Evolutionary conservation across 2,329 filamentous ascomycete genomes (phyloP), one percentile per base, ranked within the genome.

Genomic region (Diaporthe citriasiana): DNA sequence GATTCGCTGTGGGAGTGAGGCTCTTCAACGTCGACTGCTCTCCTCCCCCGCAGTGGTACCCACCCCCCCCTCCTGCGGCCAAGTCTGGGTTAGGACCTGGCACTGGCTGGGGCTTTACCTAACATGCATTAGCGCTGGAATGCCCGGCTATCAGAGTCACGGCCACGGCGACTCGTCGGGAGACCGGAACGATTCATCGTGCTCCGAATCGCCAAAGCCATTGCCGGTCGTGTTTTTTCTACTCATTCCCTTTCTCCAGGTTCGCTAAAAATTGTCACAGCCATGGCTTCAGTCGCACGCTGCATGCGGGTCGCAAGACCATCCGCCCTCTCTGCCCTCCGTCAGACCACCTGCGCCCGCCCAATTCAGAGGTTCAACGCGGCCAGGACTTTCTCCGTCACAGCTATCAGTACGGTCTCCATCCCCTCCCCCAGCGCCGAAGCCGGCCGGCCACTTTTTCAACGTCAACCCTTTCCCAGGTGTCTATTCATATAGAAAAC

Each of bases 221-320:
- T 63, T 30, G 15, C 19, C 3, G 30, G 8, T 47, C 60, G 45
- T 38, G 22, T 50, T 50, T 55, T 69, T 53, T 57, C 47, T 51
- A 15, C 47, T 3, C 47, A 51, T 27, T 51, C n/a, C 27, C n/a
- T 27, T 13, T n/a, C 47, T 25, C 71, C 59, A 70, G 59, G 35
- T 53, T 40, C 70, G 38, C 53, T n/a, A 57, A 47, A 27, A 22
- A 50, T 12, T 19, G 45, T 56, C 12, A 38, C 74, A 80, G 83
- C 80, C 83, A 91, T 91, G 89, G 89, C 90, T 78, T 91, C 90
- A 84, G 88, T 92, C 84, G 87, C 87, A 80, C 87, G 89, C 79
- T 87, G 86, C 81, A 81, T 90, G 77, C 84, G 87, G 82, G 84
- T 84, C 76, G 85, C 85, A 76, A 85, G 88, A 77, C 86, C 88